Conservation (phyloP, 2,329 filamentous ascomycete species). For the Venturia oleaginea region DNA sequence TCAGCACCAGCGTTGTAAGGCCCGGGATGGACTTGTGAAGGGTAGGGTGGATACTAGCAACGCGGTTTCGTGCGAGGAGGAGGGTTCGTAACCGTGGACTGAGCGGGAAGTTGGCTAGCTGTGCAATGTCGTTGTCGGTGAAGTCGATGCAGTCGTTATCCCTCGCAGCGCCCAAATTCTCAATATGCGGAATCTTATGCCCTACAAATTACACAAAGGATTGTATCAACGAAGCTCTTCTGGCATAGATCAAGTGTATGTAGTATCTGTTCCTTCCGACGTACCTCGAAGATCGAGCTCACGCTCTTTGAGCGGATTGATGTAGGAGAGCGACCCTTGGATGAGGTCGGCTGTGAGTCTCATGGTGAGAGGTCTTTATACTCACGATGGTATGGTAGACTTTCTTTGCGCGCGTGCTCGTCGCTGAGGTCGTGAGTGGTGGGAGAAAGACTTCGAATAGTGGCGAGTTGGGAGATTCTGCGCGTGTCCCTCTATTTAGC, state of each 20-base stretch:
- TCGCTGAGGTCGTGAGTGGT: background rate
- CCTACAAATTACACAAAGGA: constrained; percentile 54
- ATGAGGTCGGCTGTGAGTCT: constrained; percentile 94
- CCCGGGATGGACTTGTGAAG: constrained; percentile 71
- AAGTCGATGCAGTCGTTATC: constrained; percentile 96
- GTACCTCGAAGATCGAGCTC: constrained; percentile 99
- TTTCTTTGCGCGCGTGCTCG: background rate
- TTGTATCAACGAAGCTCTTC: constrained; percentile 76
- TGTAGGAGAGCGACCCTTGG: constrained; percentile 88
- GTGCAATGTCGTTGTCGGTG: constrained; percentile 93
- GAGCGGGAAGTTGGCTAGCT: constrained; percentile 85
- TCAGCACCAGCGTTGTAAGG: constrained; percentile 71
- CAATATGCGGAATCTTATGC: constrained; percentile 94
- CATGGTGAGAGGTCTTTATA: constrained; percentile 48
- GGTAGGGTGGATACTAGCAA: constrained; percentile 69
- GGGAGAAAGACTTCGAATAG: background rate
- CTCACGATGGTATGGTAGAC: background rate
- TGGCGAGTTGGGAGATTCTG: background rate
- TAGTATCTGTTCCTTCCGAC: constrained; percentile 94
- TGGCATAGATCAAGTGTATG: constrained; percentile 46
- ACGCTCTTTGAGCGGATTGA: constrained; percentile 97
- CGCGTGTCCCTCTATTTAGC: background rate
- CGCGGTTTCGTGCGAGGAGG: constrained; percentile 80
- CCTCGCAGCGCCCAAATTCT: constrained; percentile 94
- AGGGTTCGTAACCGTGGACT: constrained; percentile 81